Percentiles rank a stretch among this genome's conserved stretches.
phyloP scores from a whole-genome alignment of 805 yeast species.

The Schizosaccharomyces cryophilus region DNA sequence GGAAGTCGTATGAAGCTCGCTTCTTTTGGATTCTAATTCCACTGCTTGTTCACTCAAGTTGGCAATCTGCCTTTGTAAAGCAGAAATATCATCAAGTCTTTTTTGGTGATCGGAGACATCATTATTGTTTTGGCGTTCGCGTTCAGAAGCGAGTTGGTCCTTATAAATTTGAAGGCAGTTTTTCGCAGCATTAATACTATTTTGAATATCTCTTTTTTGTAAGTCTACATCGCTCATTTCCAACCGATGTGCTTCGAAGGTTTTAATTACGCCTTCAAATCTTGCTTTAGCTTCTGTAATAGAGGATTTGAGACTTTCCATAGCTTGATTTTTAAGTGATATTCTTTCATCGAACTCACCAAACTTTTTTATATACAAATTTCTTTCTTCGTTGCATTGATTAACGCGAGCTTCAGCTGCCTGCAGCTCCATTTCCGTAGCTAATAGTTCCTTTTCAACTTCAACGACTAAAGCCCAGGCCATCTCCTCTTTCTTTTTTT shows the following conservation, averaged over 20 bases:
- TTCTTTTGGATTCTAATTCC: background rate
- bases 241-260: background rate
- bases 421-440: background rate
- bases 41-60: background rate
- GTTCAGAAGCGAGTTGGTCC: background rate
- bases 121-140: background rate
- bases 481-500: constrained; percentile 3
- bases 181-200: background rate
- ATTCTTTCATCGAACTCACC: background rate
- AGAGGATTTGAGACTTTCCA: background rate
- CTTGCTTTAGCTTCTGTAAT: background rate
- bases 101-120: background rate
- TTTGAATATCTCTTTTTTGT: background rate
- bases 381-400: background rate
- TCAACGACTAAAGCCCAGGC: constrained; percentile 8
- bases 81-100: background rate
- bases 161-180: background rate
- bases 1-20: background rate
- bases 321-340: background rate
- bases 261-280: background rate
- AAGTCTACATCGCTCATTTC: background rate
- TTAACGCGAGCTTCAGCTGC: background rate
- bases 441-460: background rate
- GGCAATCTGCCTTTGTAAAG: background rate
- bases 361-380: background rate